A percentile compares a stretch with the other conserved stretches of the same genome.
phyloP scores from a whole-genome alignment of 768 basidiomycete genomes.

The Rubroboletus satanas region DNA sequence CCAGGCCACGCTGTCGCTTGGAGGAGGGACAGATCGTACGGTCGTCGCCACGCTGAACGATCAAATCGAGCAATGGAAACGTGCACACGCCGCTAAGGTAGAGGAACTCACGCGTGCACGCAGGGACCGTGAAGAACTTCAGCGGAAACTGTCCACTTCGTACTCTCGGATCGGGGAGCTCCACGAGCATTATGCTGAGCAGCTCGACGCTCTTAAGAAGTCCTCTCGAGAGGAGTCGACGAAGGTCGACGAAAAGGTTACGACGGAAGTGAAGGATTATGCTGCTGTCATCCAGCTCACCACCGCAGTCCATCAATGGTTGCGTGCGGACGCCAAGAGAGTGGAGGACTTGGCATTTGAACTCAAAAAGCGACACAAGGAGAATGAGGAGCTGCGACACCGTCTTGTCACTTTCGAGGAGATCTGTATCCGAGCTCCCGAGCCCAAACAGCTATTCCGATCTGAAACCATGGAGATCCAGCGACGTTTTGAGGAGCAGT shows the following conservation, averaged over 20 bases:
- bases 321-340: slow-evolving; percentile 5
- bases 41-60: neutral
- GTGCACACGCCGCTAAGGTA: neutral
- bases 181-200: neutral
- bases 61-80: neutral
- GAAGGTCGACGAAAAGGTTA: neutral
- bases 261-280: slow-evolving; percentile 1
- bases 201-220: too few species aligned
- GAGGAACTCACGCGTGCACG: neutral
- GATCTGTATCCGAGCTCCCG: slow-evolving; percentile 7
- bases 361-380: slow-evolving; percentile 8
- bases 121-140: too few species aligned
- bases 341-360: neutral
- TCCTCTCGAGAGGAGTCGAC: neutral
- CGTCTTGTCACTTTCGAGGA: slow-evolving; percentile 2
- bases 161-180: neutral
- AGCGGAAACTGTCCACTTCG: too few species aligned
- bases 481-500: slow-evolving; percentile 1
- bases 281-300: slow-evolving; percentile 6
- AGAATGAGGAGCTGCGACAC: slow-evolving; percentile 6
- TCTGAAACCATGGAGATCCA: slow-evolving; percentile 7
- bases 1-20: neutral
- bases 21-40: neutral
- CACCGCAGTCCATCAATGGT: slow-evolving; percentile 5
- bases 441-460: slow-evolving; percentile 10